Evolutionary conservation across 306 rosid species (phyloP).

Genomic region (Albizia julibrissin): DNA sequence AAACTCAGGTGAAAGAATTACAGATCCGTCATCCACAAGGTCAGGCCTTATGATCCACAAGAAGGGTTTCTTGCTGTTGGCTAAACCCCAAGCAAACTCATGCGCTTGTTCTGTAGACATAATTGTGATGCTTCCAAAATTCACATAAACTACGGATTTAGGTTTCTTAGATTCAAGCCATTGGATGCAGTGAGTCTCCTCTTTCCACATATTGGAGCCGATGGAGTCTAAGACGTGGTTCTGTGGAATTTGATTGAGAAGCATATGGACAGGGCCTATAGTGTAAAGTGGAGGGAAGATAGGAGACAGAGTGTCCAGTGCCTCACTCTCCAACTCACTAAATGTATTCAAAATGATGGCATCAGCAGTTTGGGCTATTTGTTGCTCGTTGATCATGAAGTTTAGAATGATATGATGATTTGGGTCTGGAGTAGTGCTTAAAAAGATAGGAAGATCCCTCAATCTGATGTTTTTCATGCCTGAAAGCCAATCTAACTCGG

Average conservation of each 20-base stretch:
- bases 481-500: constrained; percentile 10
- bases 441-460: constrained; percentile 21
- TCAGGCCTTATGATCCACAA: constrained; percentile 10
- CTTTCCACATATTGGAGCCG: constrained; percentile 21
- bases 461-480: constrained; percentile 11
- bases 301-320: background rate
- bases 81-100: constrained; percentile 2
- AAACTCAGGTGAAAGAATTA: constrained; percentile 14
- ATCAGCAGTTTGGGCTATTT: background rate
- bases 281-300: background rate
- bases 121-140: background rate
- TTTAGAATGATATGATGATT: background rate
- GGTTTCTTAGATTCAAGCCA: constrained; percentile 32
- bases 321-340: constrained; percentile 28
- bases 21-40: background rate
- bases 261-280: constrained; percentile 5
- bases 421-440: background rate
- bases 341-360: constrained; percentile 26
- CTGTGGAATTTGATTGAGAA: background rate
- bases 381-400: background rate
- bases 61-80: background rate
- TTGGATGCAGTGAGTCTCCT: background rate
- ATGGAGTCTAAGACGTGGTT: background rate
- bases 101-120: background rate
- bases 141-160: background rate